Base-by-base conservation (phyloP, 2,329 filamentous ascomycete genomes). In the Talaromyces sp. region DNA sequence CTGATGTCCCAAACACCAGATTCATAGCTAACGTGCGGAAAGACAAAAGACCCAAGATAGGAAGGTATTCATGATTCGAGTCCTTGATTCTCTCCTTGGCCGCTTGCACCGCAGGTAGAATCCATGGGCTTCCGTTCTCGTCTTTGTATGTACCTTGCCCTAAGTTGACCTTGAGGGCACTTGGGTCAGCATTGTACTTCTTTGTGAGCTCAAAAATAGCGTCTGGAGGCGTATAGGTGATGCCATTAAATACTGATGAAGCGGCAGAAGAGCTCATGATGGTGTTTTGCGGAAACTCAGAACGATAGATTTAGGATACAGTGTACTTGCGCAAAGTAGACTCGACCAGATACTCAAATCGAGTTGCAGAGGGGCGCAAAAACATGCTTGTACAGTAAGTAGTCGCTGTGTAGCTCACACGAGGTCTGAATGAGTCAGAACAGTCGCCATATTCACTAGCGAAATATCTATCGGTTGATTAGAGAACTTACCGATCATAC, bases 31-130 rank as follows among this genome's bases (percentile, higher is more conserved):
- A 92, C 71, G 86, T 83, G 56, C 91, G 95, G 79, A 97, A 95
- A 66, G 87, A 82, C 59, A 86, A 78, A 60, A 96, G 83, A 70
- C 95, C 93, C 64, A 91, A 87, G 75, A 98, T 98, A 60, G 93
- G 93, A 59, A 95, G 90, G 80, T 98, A 98, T 83, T 98, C 93
- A 82, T 98, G 93, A 80, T 97, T 93, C 69, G 95, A 83, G 57
- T 91, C 85, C 71, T 92, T 90, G 78, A 96, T 90, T 75, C 88
- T 87, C 75, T 87, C 88, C 67, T 96, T 84, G 71, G 91, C 86
- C 69, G 92, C 88, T 75, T 96, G 91, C 70, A 97, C 93, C 3
- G 96, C 92, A 18, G 93, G 92, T 65, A 97, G 80, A 63, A 97
- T 87, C 93, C 93, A 98, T 2, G 93, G 93, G 79, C 96, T 95